phyloP scores from a whole-genome alignment of 108 stramenopile species.

The Skeletonema costatum region DNA sequence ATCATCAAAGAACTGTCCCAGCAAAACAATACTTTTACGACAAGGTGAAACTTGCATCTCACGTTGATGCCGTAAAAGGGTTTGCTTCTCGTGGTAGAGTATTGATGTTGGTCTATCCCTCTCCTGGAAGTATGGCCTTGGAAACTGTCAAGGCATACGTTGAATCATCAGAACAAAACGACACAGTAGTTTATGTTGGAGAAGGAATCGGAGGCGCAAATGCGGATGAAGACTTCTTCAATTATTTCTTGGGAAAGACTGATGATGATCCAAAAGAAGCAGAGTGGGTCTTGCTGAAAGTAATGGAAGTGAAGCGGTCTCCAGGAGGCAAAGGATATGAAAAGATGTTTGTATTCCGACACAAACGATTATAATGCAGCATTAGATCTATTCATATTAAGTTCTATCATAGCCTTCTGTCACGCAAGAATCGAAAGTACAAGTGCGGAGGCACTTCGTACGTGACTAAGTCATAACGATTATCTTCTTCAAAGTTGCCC shows the following conservation, averaged over 20 bases:
- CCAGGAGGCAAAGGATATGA: slow-evolving; percentile 85
- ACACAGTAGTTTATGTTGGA: slow-evolving; percentile 74
- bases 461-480: slow-evolving; percentile 54
- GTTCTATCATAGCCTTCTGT: slow-evolving; percentile 53
- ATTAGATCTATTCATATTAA: neutral
- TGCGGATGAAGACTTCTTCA: slow-evolving; percentile 61
- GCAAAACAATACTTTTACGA: slow-evolving; percentile 73
- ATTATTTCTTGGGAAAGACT: slow-evolving; percentile 28
- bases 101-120: slow-evolving; percentile 80
- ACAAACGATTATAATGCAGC: neutral
- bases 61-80: slow-evolving; percentile 32
- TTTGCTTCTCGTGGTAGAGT: slow-evolving; percentile 73
- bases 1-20: slow-evolving; percentile 68
- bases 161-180: slow-evolving; percentile 52
- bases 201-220: slow-evolving; percentile 82
- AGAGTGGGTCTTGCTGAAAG: slow-evolving; percentile 58
- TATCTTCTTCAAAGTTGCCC: slow-evolving; percentile 63
- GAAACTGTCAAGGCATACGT: slow-evolving; percentile 63
- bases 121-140: slow-evolving; percentile 74
- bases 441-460: slow-evolving; percentile 63
- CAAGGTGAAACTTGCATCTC: slow-evolving; percentile 53
- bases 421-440: slow-evolving; percentile 70
- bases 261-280: neutral
- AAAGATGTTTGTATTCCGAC: slow-evolving; percentile 67
- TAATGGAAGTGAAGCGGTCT: slow-evolving; percentile 54